Evolutionary conservation across 345 rosid species (phyloP), one percentile per base, ranked within the genome.

Genomic region (Abelmoschus esculentus): DNA sequence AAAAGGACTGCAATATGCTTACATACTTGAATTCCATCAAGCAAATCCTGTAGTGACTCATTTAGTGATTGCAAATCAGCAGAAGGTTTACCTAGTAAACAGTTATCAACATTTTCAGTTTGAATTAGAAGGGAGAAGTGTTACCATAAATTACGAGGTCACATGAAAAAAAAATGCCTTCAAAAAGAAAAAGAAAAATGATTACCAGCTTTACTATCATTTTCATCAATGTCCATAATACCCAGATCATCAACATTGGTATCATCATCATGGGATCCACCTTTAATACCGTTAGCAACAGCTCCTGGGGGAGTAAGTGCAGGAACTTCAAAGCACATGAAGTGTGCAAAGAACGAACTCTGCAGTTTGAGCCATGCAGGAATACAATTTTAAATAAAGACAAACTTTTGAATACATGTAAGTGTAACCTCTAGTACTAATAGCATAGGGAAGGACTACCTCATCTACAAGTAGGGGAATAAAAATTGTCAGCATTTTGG

Each of bases 321-420:
- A 70, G 99, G 96, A 67, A 95, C 99, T 82, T 95, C 98, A 73
- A 90, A 95, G 90, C 99, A 95, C 99, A 95, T 90, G 81, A 95
- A 91, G 81, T 95, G 99, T 40, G 99, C 99, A 79, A 95, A 95
- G 77, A 95, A 95, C 40, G 98, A 95, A 82, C 99, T 95, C 99
- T 95, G 89, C 86, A 66, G 74, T 59, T 73, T 73, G 77, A 79
- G 69, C 65, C 77, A 79, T 32, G 66, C 19, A 40, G 22, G 28
- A 74, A 70, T 46, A 63, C 71, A 38, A 18, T 72, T 46, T 73
- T 14, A 53, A 38, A 65, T 34, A 40, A 57, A 55, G 46, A 17
- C 22, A 73, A 26, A 65, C 56, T 26, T 67, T 32, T 14, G 59
- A 52, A 73, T 15, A 73, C 13, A 75, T 67, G 69, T 22, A 22